A percentile compares a stretch with the other conserved stretches of the same genome.
These are phyloP conservation scores for Selaginella moellendorffii DNA, from an alignment of 75 land plant genomes.

Conservation along the genomic window DNA sequence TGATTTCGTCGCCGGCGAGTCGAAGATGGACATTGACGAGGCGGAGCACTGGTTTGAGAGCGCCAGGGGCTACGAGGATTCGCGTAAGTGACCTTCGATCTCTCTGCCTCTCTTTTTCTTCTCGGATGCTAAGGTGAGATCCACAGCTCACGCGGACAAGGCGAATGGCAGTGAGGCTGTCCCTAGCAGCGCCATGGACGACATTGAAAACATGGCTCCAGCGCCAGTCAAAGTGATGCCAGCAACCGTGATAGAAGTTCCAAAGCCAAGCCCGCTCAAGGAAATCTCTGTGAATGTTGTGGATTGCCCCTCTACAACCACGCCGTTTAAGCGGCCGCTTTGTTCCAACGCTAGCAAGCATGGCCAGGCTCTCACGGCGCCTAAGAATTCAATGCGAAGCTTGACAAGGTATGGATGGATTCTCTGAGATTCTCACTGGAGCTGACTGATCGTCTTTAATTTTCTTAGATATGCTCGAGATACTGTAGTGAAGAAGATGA, in stretches of 20 bases:
- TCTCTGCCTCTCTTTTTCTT: too few relatives aligned
- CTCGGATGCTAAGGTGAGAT: too few relatives aligned
- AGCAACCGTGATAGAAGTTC: neutral
- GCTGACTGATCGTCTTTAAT: neutral
- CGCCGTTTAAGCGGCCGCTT: neutral
- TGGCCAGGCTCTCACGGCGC: neutral
- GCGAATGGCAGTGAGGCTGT: neutral
- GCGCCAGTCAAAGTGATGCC: neutral
- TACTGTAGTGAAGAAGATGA: slow-evolving; percentile 6
- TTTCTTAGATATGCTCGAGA: slow-evolving; percentile 10
- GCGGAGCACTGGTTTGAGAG: slow-evolving; percentile 77
- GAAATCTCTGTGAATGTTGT: neutral
- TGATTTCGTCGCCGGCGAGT: slow-evolving; percentile 50
- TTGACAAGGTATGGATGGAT: neutral
- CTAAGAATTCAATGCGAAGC: neutral
- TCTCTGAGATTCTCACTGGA: neutral
- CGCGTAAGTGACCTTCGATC: slow-evolving; percentile 58
- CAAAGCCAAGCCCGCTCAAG: neutral
- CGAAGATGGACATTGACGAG: slow-evolving; percentile 29
- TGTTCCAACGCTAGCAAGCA: neutral
- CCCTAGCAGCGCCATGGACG: too few relatives aligned
- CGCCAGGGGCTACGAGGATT: slow-evolving; percentile 43
- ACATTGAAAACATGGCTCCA: neutral
- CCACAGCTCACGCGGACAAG: neutral
- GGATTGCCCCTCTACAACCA: neutral